Percentiles rank a stretch among this genome's conserved stretches.
Conservation (phyloP, 805 yeast species). For the Myxozyma lipomycoides region DNA sequence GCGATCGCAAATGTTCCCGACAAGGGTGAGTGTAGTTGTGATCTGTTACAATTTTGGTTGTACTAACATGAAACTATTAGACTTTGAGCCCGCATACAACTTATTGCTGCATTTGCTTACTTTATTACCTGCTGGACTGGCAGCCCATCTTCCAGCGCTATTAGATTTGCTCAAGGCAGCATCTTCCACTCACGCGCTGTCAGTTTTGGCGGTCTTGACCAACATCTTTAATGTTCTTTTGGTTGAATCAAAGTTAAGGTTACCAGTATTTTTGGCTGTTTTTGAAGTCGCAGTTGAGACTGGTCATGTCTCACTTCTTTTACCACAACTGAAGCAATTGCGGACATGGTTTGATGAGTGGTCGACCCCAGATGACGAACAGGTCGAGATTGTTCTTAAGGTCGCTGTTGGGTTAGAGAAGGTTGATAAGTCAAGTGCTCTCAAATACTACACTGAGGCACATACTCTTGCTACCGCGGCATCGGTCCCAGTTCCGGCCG, state of each 20-base stretch:
- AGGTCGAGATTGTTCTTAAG: slow-evolving; percentile 31
- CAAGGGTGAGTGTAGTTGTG: slow-evolving; percentile 15
- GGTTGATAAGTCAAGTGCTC: slow-evolving; percentile 6
- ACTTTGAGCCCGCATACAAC: slow-evolving; percentile 42
- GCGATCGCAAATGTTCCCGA: slow-evolving; percentile 12
- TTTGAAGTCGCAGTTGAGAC: slow-evolving; percentile 37
- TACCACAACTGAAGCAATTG: slow-evolving; percentile 39
- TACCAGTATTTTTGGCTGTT: slow-evolving; percentile 36
- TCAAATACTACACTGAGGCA: slow-evolving; percentile 32
- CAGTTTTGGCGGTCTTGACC: slow-evolving; percentile 33
- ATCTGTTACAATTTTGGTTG: neutral
- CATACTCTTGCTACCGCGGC: slow-evolving; percentile 24
- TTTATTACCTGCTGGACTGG: slow-evolving; percentile 35
- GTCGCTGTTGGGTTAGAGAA: slow-evolving; percentile 30
- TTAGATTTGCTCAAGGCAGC: slow-evolving; percentile 31
- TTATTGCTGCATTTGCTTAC: slow-evolving; percentile 38
- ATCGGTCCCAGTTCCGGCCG: slow-evolving; percentile 5
- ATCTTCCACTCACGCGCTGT: slow-evolving; percentile 4
- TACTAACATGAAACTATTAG: slow-evolving; percentile 15
- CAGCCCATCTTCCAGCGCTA: slow-evolving; percentile 33
- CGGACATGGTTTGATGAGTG: slow-evolving; percentile 41
- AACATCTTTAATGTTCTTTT: slow-evolving; percentile 42
- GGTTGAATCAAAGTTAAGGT: slow-evolving; percentile 32
- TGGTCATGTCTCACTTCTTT: slow-evolving; percentile 36
- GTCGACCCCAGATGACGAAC: slow-evolving; percentile 32